Evolutionary conservation across 495 filamentous ascomycete genomes (phyloP).

Genomic region (Penicillium verhagenii): DNA sequence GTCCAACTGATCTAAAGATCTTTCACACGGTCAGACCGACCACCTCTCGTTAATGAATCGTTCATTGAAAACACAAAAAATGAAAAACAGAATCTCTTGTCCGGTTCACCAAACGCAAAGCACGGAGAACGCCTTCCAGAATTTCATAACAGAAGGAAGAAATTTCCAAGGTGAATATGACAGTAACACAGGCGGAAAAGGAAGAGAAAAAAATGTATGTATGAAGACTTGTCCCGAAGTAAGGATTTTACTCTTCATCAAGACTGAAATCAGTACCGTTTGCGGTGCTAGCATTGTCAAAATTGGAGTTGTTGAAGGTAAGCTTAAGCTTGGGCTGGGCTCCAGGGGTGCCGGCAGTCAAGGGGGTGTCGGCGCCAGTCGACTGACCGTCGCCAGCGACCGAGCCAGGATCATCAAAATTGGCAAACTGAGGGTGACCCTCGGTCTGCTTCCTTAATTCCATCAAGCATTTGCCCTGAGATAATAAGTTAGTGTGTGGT

Average conservation of each 20-base stretch:
- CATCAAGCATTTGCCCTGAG: conserved; percentile 62
- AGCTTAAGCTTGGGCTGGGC: conserved; percentile 57
- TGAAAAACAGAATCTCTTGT: conserved; percentile 13
- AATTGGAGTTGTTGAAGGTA: conserved; percentile 51
- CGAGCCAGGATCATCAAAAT: conserved; percentile 59
- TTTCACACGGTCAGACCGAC: not conserved
- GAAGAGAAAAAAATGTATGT: conserved; percentile 7
- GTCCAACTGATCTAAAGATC: conserved; percentile 6
- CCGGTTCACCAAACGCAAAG: conserved; percentile 9
- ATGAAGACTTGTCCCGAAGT: conserved; percentile 10
- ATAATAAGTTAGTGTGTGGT: conserved; percentile 28
- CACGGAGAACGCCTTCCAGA: conserved; percentile 7
- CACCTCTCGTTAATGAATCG: conserved; percentile 12
- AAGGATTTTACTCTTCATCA: conserved; percentile 36
- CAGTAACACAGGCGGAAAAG: conserved; percentile 8
- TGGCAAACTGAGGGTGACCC: conserved; percentile 68
- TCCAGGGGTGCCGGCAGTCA: conserved; percentile 51
- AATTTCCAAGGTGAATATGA: conserved; percentile 3
- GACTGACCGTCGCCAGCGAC: conserved; percentile 58
- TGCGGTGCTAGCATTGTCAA: conserved; percentile 26
- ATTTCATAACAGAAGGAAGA: not conserved
- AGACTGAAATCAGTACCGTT: conserved; percentile 29
- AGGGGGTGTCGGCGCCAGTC: conserved; percentile 68
- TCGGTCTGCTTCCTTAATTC: conserved; percentile 69
- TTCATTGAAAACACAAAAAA: conserved; percentile 16